Base-by-base conservation (phyloP, 192 early-diverging fungal species). In the Linnemannia zychae region DNA sequence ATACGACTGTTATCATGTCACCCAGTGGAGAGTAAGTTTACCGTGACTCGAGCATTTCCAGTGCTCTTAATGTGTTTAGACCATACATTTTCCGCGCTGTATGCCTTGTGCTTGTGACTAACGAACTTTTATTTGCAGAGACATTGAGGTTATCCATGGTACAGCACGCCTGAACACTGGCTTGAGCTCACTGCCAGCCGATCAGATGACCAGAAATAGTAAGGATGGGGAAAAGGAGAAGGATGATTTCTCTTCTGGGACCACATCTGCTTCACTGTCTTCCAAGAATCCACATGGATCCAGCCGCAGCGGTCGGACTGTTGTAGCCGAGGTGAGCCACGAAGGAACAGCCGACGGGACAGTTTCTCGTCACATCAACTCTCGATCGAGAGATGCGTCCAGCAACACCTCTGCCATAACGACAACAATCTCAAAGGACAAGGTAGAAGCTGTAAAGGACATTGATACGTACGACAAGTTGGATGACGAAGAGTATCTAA, bases 1-100 rank as follows among this genome's bases (percentile, higher is more conserved):
- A 92, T 38, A 96, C 95, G 7, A 96, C 92, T 17, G 86, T 98
- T 33, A 87, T 92, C 3, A 74, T 96, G 34, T 89, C 92, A 20
- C 86, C 92, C 4, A 90, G 95, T 72, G 86, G 80, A 44, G 67
- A 74, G 93, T 93, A 88, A 87, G 88, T 80, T 13, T 44, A 44
- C 3, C 4, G 9, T 6, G 40, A 44, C 40, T 44, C 40, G n/a
- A n/a, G 7, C 1, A 48, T 48, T 20, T 17, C 17, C n/a, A 24
- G 1, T 18, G 22, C 22, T 24, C 52, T 57, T 57, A 24, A 24
- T 24, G 22, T 69, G 52, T 69, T 72, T 44, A 18, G n/a, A n/a
- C n/a, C n/a, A n/a, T n/a, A n/a, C n/a, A n/a, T 44, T 44, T 44
- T 44, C 40, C 40, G 40, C 9, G 40, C 40, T 44, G 9, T 9